Evolutionary conservation across 2,329 filamentous ascomycete genomes (phyloP), one percentile per base, ranked within the genome.

Genomic region (Talaromyces atroroseus): DNA sequence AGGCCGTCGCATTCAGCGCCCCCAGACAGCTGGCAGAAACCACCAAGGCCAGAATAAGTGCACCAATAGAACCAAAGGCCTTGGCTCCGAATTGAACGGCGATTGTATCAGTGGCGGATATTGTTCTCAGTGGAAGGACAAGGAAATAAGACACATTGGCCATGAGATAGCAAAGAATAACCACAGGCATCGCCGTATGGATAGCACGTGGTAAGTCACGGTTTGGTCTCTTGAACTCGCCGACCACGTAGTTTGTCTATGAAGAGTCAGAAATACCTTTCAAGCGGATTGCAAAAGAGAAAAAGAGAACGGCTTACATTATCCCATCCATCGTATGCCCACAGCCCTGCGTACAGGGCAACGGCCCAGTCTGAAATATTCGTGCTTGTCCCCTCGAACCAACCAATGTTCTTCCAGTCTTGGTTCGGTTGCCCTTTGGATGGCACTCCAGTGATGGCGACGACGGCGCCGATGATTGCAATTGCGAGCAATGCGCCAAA

Each of bases 271-370:
- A 49, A 21, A 23, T 18, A 6, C 5, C 5, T 46, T 24, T 24
- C 6, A 4, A 32, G 23, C 10, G 2, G 16, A 8, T 47, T 47
- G 18, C 11, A 16, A 11, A 21, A 20, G 24, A n/a, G 10, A 18
- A 12, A 21, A 32, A 26, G 32, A 34, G 26, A 32, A 24, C 49
- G 14, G 79, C 87, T 76, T 76, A 94, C 90, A 71, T 99, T 99
- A 70, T 99, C 94, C 94, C 94, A 99, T 29, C 94, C 94, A 69
- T 99, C 94, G 74, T 94, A 99, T 0, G 94, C 94, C 94, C 94
- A 99, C 5, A 99, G 80, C 8, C 94, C 94, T 16, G 91, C 92
- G 70, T 99, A 99, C 48, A 99, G 75, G 0, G 94, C 94, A 48
- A 99, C 88, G 2, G 94, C 94, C 89, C 92, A 97, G 63, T 86